A percentile compares a stretch with the other conserved stretches of the same genome.
Evolutionary conservation across 768 basidiomycete species (phyloP).

Genomic region (Mycena belliarum): DNA sequence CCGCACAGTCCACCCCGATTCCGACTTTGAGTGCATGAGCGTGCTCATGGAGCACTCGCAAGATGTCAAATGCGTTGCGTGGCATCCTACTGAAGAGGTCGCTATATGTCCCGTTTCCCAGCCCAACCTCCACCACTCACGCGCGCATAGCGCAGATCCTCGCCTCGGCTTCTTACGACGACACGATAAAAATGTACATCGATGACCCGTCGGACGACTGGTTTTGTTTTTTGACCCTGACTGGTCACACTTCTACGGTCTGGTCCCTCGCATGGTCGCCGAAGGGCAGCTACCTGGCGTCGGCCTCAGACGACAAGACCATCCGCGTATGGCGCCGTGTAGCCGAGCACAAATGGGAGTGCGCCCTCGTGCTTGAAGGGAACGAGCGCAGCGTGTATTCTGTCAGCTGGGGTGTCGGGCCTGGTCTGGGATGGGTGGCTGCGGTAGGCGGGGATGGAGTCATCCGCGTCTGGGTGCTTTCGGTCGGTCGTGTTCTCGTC

Average conservation of each 20-base stretch:
- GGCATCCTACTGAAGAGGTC: slow-evolving; percentile 96
- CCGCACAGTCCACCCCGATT: slow-evolving; percentile 76
- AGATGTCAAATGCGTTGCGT: slow-evolving; percentile 93
- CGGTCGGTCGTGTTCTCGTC: slow-evolving; percentile 38
- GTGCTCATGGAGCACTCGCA: slow-evolving; percentile 97
- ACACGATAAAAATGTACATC: slow-evolving; percentile 89
- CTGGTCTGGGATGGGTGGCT: slow-evolving; percentile 74
- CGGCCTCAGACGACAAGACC: slow-evolving; percentile 82
- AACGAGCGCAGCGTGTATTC: slow-evolving; percentile 82
- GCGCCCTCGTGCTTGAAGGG: slow-evolving; percentile 56
- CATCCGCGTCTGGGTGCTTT: slow-evolving; percentile 80
- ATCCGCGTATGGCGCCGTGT: slow-evolving; percentile 83
- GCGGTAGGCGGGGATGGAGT: slow-evolving; percentile 85
- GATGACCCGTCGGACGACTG: slow-evolving; percentile 96
- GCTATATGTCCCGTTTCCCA: slow-evolving; percentile 20
- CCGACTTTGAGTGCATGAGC: slow-evolving; percentile 91
- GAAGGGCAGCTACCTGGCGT: slow-evolving; percentile 77
- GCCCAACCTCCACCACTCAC: slow-evolving; percentile 10
- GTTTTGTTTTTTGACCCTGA: slow-evolving; percentile 82
- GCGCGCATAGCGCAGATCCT: slow-evolving; percentile 65
- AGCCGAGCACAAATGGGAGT: slow-evolving; percentile 63
- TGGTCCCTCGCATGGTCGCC: slow-evolving; percentile 89
- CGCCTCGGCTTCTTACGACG: slow-evolving; percentile 96
- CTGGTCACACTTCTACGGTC: slow-evolving; percentile 84
- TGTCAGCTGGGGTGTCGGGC: slow-evolving; percentile 65